Conservation (phyloP, 2,329 filamentous ascomycete species). For the Ploettnerulaceae sp. region DNA sequence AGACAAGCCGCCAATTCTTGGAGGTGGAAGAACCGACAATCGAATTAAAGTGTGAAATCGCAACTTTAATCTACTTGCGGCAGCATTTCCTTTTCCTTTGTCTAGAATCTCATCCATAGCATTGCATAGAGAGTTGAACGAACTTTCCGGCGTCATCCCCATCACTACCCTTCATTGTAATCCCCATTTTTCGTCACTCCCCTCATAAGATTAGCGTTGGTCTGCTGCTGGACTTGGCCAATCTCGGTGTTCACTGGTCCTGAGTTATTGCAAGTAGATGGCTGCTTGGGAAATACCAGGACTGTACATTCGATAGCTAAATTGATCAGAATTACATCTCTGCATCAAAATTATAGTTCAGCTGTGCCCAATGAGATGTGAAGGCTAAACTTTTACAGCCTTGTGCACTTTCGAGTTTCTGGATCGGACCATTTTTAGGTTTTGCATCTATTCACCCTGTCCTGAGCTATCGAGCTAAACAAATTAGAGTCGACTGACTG, state of each 20-base stretch:
- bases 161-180: constrained; percentile 6
- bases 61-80: constrained; percentile 3
- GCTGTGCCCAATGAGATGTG: constrained; percentile 3
- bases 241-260: constrained; percentile 10
- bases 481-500: no score
- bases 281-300: constrained; percentile 9
- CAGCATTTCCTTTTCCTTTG: constrained; percentile 17
- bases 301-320: constrained; percentile 12
- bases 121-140: constrained; percentile 21
- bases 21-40: constrained; percentile 5
- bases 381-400: constrained; percentile 5
- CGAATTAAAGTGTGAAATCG: constrained; percentile 7
- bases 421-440: no score
- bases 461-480: no score
- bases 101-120: constrained; percentile 17
- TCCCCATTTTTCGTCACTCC: constrained; percentile 18
- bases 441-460: no score
- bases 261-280: neutral
- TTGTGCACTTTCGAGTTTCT: no score
- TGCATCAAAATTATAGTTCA: constrained; percentile 3
- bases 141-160: constrained; percentile 9
- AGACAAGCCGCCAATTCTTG: constrained; percentile 9
- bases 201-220: constrained; percentile 19
- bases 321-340: constrained; percentile 8
- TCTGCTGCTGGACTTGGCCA: constrained; percentile 18